Base-by-base conservation (phyloP, 768 basidiomycete species). In the Pleurotus citrinopileatus region DNA sequence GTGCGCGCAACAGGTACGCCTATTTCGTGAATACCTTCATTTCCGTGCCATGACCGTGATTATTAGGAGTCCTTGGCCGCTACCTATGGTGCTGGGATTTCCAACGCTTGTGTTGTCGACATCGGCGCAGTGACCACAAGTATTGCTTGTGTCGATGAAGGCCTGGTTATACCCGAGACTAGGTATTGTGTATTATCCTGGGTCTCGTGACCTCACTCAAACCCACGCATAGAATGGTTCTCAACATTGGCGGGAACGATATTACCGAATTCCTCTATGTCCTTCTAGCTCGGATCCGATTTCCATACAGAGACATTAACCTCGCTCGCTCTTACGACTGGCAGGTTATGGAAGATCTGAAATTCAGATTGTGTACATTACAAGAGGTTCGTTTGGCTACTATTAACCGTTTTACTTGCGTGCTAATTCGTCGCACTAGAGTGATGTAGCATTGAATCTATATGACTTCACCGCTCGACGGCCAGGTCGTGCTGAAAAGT, bases 111-210 rank as follows among this genome's bases (percentile, higher is more conserved):
- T 63, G 91, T 99, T 3, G 90, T 99, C 29, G 93, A 99, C 66
- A 87, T 98, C 47, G 97, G 97, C 2, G 90, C 96, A 10, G 78
- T 75, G 13, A 82, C 78, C 53, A 94, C 91, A 1, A 92, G 82
- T 55, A 82, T 99, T 37, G 85, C 94, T 0, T 98, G 95, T 64
- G 89, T 98, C 2, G 97, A 98, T 54, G 97, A 99, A 61, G 97
- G 97, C 2, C 65, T 94, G 46, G 81, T 99, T 19, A 72, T 94
- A 25, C 65, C 87, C 3, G 97, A 99, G 61, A 93, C 94, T 2
- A 81, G 95, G 94, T 91, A 62, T 40, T 72, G 12, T 17, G 25
- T 54, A 32, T 27, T 37, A 8, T 15, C 57, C 12, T 45, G 19
- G 27, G 34, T 7, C 22, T 17, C 25, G 5, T 34, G 47, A 27